Conservation (phyloP, 1,284 basidiomycete species). For the Naganishia sp. region DNA sequence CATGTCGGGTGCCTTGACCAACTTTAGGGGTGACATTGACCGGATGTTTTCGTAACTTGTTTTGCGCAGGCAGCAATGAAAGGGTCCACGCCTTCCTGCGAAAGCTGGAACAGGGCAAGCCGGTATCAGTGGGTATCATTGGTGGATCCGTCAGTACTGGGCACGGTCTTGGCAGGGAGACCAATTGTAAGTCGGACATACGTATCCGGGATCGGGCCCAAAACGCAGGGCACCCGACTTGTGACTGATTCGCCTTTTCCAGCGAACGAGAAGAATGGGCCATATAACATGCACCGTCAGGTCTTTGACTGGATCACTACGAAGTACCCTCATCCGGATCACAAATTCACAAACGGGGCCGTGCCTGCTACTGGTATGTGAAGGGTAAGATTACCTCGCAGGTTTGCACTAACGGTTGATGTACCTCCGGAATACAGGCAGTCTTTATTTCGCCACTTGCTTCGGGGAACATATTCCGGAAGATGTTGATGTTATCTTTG, state of each 20-base stretch:
- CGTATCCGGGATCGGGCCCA: neutral
- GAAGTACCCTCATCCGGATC: conserved; percentile 40
- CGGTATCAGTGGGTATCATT: conserved; percentile 16
- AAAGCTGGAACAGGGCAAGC: conserved; percentile 19
- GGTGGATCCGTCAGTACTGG: conserved; percentile 25
- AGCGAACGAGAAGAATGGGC: conserved; percentile 4
- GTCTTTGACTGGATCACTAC: conserved; percentile 45
- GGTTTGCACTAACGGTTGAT: neutral
- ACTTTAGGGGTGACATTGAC: neutral
- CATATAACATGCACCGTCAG: conserved; percentile 41
- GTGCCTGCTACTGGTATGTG: conserved; percentile 40
- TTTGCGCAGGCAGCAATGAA: conserved; percentile 15
- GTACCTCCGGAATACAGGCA: neutral
- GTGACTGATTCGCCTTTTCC: neutral
- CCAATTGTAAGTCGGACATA: neutral
- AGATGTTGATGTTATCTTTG: conserved; percentile 45
- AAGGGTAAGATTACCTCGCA: neutral
- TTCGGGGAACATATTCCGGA: conserved; percentile 50
- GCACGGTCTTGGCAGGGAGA: conserved; percentile 23
- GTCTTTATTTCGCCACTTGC: conserved; percentile 43
- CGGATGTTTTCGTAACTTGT: neutral
- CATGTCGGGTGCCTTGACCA: neutral
- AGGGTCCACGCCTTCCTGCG: conserved; percentile 18
- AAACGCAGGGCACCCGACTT: neutral
- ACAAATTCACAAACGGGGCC: conserved; percentile 45